These are phyloP conservation scores for Pascua guehoae DNA, from an alignment of 1,284 basidiomycete species.

Conservation along the genomic window DNA sequence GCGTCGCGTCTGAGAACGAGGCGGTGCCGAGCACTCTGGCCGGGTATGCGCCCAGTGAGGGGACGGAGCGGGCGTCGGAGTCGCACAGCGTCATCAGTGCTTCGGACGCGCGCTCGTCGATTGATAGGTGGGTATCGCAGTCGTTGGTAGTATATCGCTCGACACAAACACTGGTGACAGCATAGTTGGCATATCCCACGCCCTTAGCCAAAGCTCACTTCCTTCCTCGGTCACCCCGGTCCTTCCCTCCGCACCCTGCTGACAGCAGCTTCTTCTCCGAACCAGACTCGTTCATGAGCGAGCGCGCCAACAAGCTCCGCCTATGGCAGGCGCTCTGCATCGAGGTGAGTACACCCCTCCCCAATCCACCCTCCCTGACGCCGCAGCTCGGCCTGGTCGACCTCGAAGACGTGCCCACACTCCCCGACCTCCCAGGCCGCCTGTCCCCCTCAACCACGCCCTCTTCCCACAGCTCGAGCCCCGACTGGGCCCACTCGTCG, in stretches of 20 bases:
- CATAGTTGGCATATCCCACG: too few relatives aligned
- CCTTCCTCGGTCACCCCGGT: too few relatives aligned
- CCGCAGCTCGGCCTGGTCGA: constrained; percentile 28
- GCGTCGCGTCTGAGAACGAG: too few relatives aligned
- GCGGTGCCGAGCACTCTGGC: too few relatives aligned
- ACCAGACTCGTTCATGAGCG: constrained; percentile 20
- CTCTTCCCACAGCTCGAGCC: too few relatives aligned
- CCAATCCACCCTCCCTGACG: background rate
- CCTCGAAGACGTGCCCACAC: background rate
- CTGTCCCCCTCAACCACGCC: too few relatives aligned
- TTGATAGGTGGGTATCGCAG: constrained; percentile 4
- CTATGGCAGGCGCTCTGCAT: constrained; percentile 46
- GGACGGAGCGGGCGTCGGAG: too few relatives aligned
- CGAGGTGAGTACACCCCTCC: constrained; percentile 27
- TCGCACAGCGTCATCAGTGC: constrained; percentile 1
- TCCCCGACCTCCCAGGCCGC: too few relatives aligned
- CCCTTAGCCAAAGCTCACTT: too few relatives aligned
- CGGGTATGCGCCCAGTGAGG: too few relatives aligned
- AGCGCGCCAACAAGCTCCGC: constrained; percentile 37
- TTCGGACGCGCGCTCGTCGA: constrained; percentile 10
- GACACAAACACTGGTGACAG: too few relatives aligned
- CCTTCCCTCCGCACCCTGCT: background rate
- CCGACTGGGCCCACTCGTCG: too few relatives aligned
- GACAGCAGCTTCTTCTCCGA: constrained; percentile 13
- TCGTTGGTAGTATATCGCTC: background rate